Evolutionary conservation across 345 rosid genomes (phyloP).

Genomic region (Camelina neglecta): DNA sequence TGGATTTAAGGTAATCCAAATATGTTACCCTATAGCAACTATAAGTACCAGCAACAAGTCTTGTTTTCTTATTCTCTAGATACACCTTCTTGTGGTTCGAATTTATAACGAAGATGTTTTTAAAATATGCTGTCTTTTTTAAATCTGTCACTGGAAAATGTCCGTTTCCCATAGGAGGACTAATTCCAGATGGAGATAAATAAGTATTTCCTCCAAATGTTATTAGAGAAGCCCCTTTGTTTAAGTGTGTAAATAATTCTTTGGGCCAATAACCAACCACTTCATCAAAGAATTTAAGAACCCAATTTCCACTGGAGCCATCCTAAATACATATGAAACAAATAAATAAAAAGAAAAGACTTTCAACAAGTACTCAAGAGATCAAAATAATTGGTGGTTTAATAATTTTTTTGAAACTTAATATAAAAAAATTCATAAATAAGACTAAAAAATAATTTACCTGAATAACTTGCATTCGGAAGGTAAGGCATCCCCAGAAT

Average conservation of each 20-base stretch:
- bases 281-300: background rate
- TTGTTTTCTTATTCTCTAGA: background rate
- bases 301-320: slow-evolving; percentile 23
- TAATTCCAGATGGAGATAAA: background rate
- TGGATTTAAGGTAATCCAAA: background rate
- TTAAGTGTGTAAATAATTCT: slow-evolving; percentile 15
- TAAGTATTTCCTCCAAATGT: slow-evolving; percentile 35
- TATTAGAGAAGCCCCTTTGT: slow-evolving; percentile 9
- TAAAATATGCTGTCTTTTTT: slow-evolving; percentile 6
- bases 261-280: slow-evolving; percentile 37
- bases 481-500: background rate
- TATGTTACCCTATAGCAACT: slow-evolving; percentile 3
- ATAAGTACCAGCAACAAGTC: background rate
- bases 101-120: background rate
- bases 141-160: background rate
- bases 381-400: background rate
- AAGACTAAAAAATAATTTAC: background rate
- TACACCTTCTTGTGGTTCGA: background rate
- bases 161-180: slow-evolving; percentile 40
- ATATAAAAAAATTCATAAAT: background rate
- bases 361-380: background rate
- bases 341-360: background rate
- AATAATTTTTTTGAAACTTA: background rate
- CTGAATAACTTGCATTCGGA: background rate
- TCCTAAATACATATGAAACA: slow-evolving; percentile 29